Evolutionary conservation across 768 basidiomycete genomes (phyloP), one percentile per base, ranked within the genome.

Genomic region (Coprinopsis strossmayeri): DNA sequence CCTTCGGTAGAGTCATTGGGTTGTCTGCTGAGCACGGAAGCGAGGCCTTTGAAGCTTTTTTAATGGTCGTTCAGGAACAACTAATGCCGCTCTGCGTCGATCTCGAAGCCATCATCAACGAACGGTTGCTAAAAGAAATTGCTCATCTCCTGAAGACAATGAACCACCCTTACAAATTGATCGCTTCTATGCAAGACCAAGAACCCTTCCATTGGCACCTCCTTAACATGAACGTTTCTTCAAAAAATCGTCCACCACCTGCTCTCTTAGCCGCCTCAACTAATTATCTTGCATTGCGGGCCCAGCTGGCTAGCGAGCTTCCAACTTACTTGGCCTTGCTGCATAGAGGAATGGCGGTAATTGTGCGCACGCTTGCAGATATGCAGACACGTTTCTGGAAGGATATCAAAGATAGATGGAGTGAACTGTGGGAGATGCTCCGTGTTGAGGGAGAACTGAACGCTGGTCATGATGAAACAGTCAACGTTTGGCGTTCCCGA

Each of bases 401-500:
- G 13, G 76, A 77, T 32, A 74, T 86, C 4, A 70, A 76, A 35
- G 78, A 79, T 43, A 69, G 75, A 24, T 91, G 89, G 89, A 74
- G 71, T 1, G 82, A 81, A n/a, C 65, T 91, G n/a, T 91, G 89
- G 89, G 85, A 90, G 51, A 86, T 84, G 59, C 64, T 87, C n/a
- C 68, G 76, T 9, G 79, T 84, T 3, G 85, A 86, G 17, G 82
- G 81, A 1, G 82, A 85, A 66, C 63, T 76, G 67, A 82, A 82
- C 52, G 80, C 75, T 0, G 82, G 80, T 5, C 73, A 74, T 3
- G 74, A 72, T 7, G 88, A 90, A 69, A 91, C 89, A 18, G 58
- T 81, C 23, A 70, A 70, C 0, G 84, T 89, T 9, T 91, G 89
- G 88, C 69, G 72, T 59, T 68, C 69, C 32, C 68, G 89, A 13